These are phyloP conservation scores for Tolypocladium amazonense DNA, from an alignment of 2,329 filamentous ascomycete genomes.

Conservation along the genomic window DNA sequence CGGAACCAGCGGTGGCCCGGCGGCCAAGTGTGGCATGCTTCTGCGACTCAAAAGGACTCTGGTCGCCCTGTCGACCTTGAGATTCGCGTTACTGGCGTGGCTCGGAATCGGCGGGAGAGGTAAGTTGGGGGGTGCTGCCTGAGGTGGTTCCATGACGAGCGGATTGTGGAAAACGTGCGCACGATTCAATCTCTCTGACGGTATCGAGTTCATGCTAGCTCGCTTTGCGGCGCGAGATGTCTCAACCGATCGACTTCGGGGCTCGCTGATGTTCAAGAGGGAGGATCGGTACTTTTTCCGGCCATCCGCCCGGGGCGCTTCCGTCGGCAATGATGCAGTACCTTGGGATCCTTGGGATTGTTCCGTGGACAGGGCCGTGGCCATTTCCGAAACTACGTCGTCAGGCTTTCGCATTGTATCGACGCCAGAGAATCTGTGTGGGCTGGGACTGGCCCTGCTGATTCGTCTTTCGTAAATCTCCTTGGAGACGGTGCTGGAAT, in stretches of 20 bases:
- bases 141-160: constrained; percentile 9
- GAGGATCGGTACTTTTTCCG: constrained; percentile 1
- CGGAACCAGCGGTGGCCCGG: constrained; percentile 41
- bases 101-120: constrained; percentile 21
- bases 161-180: constrained; percentile 8
- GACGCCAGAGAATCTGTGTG: constrained; percentile 13
- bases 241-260: constrained; percentile 3
- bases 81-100: constrained; percentile 11
- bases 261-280: constrained; percentile 1
- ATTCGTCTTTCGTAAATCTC: constrained; percentile 8
- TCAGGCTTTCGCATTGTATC: constrained; percentile 17
- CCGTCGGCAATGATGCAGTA: neutral
- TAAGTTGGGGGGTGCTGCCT: constrained; percentile 13
- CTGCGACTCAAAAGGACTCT: constrained; percentile 24
- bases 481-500: constrained; percentile 9
- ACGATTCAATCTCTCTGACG: constrained; percentile 13
- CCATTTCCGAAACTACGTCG: constrained; percentile 1
- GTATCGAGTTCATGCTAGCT: constrained; percentile 16
- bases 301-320: neutral
- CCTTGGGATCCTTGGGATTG: neutral
- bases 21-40: constrained; percentile 38
- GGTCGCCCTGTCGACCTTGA: constrained; percentile 9
- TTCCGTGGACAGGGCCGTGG: neutral
- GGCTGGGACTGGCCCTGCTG: constrained; percentile 13
- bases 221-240: constrained; percentile 12